phyloP scores from a whole-genome alignment of 2,329 filamentous ascomycete genomes.

The Penicillium palitans region DNA sequence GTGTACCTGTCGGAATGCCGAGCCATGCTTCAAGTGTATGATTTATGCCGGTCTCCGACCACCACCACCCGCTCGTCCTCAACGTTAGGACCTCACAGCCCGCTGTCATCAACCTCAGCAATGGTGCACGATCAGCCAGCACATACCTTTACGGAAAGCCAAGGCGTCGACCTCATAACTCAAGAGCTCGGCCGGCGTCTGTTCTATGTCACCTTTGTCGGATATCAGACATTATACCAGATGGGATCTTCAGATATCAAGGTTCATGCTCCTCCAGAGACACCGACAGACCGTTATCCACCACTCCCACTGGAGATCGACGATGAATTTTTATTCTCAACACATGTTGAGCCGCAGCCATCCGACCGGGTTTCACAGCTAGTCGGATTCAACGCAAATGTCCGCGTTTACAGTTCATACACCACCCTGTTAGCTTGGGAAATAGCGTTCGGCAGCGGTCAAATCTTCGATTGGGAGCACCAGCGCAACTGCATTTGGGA shows the following conservation, averaged over 20 bases:
- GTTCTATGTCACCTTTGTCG: constrained; percentile 81
- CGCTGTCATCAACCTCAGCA: constrained; percentile 25
- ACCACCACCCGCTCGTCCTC: constrained; percentile 11
- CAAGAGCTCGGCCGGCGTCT: constrained; percentile 58
- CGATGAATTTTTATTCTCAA: constrained; percentile 74
- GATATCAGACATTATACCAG: constrained; percentile 75
- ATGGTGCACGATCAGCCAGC: constrained; percentile 24
- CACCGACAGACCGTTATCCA: constrained; percentile 72
- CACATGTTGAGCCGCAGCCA: constrained; percentile 70
- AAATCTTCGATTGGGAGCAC: constrained; percentile 72
- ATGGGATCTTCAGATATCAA: constrained; percentile 71
- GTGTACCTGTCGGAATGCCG: constrained; percentile 48
- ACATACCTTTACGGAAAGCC: constrained; percentile 18
- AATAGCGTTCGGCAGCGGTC: constrained; percentile 75
- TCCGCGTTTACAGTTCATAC: constrained; percentile 78
- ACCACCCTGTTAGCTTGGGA: constrained; percentile 77
- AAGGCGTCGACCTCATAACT: constrained; percentile 38
- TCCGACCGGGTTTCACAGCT: constrained; percentile 67
- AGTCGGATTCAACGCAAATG: constrained; percentile 77
- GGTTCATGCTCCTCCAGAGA: constrained; percentile 73
- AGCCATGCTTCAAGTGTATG: constrained; percentile 44
- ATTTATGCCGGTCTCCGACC: constrained; percentile 35
- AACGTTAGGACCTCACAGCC: constrained; percentile 24
- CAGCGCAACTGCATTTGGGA: constrained; percentile 72
- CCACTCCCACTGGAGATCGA: constrained; percentile 79